Evolutionary conservation across 2,329 filamentous ascomycete genomes (phyloP).

Genomic region (Colletotrichum acutatum): DNA sequence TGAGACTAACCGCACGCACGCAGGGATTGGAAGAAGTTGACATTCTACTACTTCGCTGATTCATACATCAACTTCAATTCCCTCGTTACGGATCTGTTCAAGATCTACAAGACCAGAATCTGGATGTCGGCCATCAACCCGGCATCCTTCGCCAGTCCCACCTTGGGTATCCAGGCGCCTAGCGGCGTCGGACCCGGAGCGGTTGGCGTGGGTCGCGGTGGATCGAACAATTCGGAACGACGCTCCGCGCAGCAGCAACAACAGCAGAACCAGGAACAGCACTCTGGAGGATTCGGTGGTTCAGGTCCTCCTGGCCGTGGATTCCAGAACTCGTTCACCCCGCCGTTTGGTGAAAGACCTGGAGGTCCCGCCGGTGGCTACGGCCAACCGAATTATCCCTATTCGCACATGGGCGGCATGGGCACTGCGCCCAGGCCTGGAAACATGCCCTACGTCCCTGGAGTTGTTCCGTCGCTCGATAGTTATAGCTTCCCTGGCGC

Average conservation of each 20-base stretch:
- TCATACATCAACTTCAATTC: constrained; percentile 99
- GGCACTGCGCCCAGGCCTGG: constrained; percentile 48
- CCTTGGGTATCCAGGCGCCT: constrained; percentile 76
- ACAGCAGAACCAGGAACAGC: constrained; percentile 44
- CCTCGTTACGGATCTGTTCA: constrained; percentile 96
- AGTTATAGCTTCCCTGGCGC: constrained; percentile 55
- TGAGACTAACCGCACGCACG: background rate
- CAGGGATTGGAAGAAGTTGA: constrained; percentile 99
- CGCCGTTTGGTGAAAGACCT: constrained; percentile 54
- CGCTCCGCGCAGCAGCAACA: constrained; percentile 56
- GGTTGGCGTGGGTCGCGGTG: constrained; percentile 64
- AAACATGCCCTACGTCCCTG: constrained; percentile 50
- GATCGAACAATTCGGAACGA: constrained; percentile 54
- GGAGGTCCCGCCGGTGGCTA: constrained; percentile 51
- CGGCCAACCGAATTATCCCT: constrained; percentile 50
- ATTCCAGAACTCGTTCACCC: constrained; percentile 55
- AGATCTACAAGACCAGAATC: constrained; percentile 98
- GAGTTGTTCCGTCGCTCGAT: constrained; percentile 54
- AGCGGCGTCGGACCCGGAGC: constrained; percentile 74
- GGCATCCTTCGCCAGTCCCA: constrained; percentile 88
- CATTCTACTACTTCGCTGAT: constrained; percentile 98
- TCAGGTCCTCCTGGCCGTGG: constrained; percentile 51
- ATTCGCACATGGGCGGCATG: constrained; percentile 37
- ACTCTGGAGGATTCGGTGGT: constrained; percentile 49
- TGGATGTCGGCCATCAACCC: constrained; percentile 99